A percentile compares a stretch with the other conserved stretches of the same genome.
These are phyloP conservation scores for Populus tremula DNA, from an alignment of 345 rosid species.

Conservation along the genomic window DNA sequence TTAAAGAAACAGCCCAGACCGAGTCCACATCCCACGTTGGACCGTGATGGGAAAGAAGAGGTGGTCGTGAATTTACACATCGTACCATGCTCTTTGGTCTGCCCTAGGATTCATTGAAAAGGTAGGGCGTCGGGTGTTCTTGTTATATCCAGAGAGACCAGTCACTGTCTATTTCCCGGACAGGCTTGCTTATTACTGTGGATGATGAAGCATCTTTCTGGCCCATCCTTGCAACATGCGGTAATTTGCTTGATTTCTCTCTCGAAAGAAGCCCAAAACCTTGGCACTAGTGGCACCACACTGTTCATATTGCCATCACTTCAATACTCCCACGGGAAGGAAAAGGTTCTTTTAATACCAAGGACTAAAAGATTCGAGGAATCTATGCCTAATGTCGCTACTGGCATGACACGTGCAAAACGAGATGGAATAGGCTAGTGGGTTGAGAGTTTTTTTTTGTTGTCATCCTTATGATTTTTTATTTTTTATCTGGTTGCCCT, in stretches of 20 bases:
- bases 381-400: background rate
- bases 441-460: too few species aligned
- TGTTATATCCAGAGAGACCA: background rate
- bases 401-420: background rate
- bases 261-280: background rate
- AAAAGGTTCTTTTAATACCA: background rate
- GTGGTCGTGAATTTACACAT: background rate
- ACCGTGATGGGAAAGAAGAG: background rate
- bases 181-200: background rate
- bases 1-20: background rate
- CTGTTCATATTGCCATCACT: background rate
- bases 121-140: background rate
- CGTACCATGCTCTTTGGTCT: background rate
- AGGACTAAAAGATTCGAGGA: background rate
- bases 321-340: background rate
- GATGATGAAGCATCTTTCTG: background rate
- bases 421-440: background rate
- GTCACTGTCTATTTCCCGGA: slow-evolving; percentile 1
- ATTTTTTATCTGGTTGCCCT: too few species aligned
- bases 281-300: background rate
- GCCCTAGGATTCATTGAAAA: too few species aligned
- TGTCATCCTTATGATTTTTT: too few species aligned
- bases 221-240: background rate
- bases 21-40: background rate
- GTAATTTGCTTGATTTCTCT: background rate